phyloP scores from a whole-genome alignment of 306 rosid species.

The Castanea sativa region DNA sequence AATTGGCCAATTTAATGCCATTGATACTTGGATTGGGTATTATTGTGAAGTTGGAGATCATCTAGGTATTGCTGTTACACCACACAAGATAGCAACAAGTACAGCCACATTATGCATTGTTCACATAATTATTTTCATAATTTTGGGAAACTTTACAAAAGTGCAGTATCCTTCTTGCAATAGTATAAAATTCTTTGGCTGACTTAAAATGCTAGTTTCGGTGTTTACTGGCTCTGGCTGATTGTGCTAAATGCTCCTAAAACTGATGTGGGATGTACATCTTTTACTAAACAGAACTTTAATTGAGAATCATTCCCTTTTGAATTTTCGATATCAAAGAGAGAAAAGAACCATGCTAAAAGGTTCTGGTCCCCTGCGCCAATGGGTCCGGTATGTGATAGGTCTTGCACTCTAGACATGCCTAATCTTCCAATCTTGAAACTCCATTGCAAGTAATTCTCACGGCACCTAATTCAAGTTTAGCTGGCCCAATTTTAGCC shows the following conservation, averaged over 20 bases:
- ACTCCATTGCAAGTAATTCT: constrained; percentile 19
- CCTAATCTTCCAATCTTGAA: constrained; percentile 6
- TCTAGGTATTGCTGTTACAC: constrained; percentile 22
- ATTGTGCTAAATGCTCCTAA: not conserved
- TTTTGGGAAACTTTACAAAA: too few relatives aligned
- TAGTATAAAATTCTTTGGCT: too few relatives aligned
- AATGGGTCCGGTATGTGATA: constrained; percentile 38
- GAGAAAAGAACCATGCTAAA: constrained; percentile 20
- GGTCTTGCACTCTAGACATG: constrained; percentile 18
- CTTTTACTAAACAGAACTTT: not conserved
- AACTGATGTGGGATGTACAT: not conserved
- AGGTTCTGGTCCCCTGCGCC: constrained; percentile 36
- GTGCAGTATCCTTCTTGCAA: too few relatives aligned
- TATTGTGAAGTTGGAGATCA: constrained; percentile 10
- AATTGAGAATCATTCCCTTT: constrained; percentile 18
- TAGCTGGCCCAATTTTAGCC: constrained; percentile 39
- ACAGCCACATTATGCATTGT: constrained; percentile 1
- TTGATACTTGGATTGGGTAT: constrained; percentile 7
- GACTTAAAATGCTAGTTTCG: too few relatives aligned
- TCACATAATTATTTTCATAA: too few relatives aligned
- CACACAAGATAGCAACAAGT: constrained; percentile 28
- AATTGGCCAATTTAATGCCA: not conserved
- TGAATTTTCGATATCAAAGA: not conserved
- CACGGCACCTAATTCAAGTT: constrained; percentile 26
- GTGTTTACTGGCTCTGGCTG: too few relatives aligned